Base-by-base conservation (phyloP, 192 early-diverging fungal genomes). In the Coemansia sp. region DNA sequence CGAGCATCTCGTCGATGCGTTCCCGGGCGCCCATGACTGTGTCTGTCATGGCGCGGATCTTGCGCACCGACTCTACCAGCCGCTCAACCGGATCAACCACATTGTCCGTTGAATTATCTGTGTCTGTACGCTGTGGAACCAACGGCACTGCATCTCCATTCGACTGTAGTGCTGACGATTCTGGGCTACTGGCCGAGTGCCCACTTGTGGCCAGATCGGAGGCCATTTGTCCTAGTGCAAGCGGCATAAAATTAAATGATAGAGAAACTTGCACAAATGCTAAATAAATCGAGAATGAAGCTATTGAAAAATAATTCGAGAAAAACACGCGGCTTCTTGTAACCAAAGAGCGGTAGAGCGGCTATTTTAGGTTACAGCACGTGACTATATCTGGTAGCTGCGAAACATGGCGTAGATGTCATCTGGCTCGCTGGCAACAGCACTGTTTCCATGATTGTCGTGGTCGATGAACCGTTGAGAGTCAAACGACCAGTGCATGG, bases 31-130 rank as follows among this genome's bases (percentile, higher is more conserved):
- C 76, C 10, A 70, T 65, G 29, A 89, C 90, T 58, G 82, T 74
- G 60, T 84, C 83, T 14, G 87, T 83, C 66, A 73, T 84, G 38
- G 83, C 86, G 64, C 89, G 87, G 74, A 87, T 87, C 66, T 85
- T 86, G 67, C 89, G 84, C 22, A 85, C 87, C 19, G 65, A 76
- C 41, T 67, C 60, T 15, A 86, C 83, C 19, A 88, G 86, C 2
- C 76, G 47, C 24, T 74, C 76, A 60, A 89, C 84, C 15, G 72
- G 81, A 67, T 61, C 87, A 50, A 74, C 76, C 73, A 76, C 82
- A 60, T 12, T 15, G 29, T 24, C 54, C 29, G 27, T 6, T 35
- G 32, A 0, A 1, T 8, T 35, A 8, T 35, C 7, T 1, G 32
- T 35, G 7, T 8, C 32, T 35, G 32, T 35, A 8, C 32, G 6